phyloP scores from a whole-genome alignment of 768 basidiomycete genomes.

The Termitomyces sp. region DNA sequence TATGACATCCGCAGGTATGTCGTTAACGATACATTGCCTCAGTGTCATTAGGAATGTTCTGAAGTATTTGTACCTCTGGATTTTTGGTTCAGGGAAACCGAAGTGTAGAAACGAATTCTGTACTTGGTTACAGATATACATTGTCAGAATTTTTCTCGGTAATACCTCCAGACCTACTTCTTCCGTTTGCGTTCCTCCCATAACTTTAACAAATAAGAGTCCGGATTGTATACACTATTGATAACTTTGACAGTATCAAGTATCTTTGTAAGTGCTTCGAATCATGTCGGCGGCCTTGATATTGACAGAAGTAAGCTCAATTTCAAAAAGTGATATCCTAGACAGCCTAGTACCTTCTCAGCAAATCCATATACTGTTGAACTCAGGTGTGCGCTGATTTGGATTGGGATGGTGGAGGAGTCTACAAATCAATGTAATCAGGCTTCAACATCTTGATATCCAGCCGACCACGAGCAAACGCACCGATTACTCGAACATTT shows the following conservation, averaged over 20 bases:
- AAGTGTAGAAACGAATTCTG: neutral
- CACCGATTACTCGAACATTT: conserved; percentile 12
- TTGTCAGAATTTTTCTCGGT: neutral
- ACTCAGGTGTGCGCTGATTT: conserved; percentile 9
- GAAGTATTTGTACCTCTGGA: neutral
- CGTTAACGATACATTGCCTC: neutral
- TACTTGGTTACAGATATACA: neutral
- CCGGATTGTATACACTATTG: neutral
- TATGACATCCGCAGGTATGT: neutral
- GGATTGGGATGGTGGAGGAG: conserved; percentile 11
- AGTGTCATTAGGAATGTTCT: neutral
- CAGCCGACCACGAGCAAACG: neutral
- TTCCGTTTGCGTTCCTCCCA: neutral
- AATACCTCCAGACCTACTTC: neutral
- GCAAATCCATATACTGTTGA: conserved; percentile 11
- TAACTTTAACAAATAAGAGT: neutral
- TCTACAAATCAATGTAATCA: neutral
- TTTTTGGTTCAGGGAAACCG: neutral
- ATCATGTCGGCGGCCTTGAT: conserved; percentile 11
- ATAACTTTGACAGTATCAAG: neutral
- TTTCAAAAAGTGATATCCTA: neutral
- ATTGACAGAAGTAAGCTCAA: neutral
- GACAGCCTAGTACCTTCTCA: conserved; percentile 5
- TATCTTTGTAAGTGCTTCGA: neutral
- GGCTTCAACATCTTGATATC: neutral